Percentiles rank a stretch among this genome's conserved stretches.
These are phyloP conservation scores for Ploettnerulaceae sp. DNA, from an alignment of 2,329 filamentous ascomycete genomes.

Conservation along the genomic window DNA sequence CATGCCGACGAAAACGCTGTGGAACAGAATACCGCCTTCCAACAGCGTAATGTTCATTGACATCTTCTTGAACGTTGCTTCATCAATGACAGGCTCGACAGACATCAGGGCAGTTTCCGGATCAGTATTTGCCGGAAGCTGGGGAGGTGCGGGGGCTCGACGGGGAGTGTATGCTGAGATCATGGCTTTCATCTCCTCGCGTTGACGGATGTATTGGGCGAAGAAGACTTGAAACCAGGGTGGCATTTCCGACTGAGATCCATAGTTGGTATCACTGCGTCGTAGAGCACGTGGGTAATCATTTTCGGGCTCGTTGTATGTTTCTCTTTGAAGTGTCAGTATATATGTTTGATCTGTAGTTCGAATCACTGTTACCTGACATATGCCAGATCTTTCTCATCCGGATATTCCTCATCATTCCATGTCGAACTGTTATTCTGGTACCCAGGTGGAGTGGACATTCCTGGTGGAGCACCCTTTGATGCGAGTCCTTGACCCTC, in stretches of 20 bases:
- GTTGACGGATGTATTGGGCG: conserved; percentile 57
- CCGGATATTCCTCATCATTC: conserved; percentile 10
- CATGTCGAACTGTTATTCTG: conserved; percentile 3
- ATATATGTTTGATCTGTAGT: not conserved
- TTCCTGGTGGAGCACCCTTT: conserved; percentile 8
- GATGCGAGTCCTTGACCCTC: conserved; percentile 4
- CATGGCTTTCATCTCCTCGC: conserved; percentile 53
- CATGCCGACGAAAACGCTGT: conserved; percentile 72
- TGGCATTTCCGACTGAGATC: conserved; percentile 46
- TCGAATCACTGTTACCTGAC: conserved; percentile 2
- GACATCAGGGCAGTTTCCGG: conserved; percentile 1
- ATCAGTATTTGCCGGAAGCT: conserved; percentile 3
- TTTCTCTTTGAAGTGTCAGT: not conserved
- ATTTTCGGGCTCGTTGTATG: not conserved
- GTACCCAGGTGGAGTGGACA: conserved; percentile 10
- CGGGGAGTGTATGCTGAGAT: conserved; percentile 37
- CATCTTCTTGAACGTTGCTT: conserved; percentile 52
- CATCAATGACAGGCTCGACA: conserved; percentile 29
- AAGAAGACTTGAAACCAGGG: conserved; percentile 60
- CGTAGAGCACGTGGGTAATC: not conserved
- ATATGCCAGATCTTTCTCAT: conserved; percentile 11
- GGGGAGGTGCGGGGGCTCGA: conserved; percentile 16
- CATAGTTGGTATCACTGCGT: conserved; percentile 2
- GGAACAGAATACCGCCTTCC: conserved; percentile 74
- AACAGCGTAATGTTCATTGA: conserved; percentile 70